Conservation (phyloP, 306 rosid species). For the Vicia faba region DNA sequence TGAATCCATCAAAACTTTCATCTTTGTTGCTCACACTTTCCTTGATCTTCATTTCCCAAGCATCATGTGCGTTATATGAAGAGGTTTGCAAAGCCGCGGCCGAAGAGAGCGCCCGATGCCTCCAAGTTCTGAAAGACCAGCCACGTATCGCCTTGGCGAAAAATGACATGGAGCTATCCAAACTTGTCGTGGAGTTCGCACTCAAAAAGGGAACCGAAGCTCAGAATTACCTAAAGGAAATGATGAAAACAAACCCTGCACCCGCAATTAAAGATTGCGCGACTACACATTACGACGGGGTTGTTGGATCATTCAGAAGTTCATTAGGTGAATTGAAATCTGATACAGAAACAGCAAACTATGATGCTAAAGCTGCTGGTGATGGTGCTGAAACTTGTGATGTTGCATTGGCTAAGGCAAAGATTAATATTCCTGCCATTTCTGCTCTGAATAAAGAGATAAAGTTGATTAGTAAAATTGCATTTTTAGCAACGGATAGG, state of each 20-base stretch:
- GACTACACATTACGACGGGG: conserved; percentile 1
- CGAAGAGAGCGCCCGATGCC: not conserved
- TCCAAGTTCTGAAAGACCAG: not conserved
- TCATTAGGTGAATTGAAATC: conserved; percentile 25
- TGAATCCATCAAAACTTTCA: conserved; percentile 29
- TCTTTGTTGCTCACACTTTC: conserved; percentile 33
- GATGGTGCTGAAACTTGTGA: conserved; percentile 40
- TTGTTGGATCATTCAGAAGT: conserved; percentile 38
- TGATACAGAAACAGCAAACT: conserved; percentile 20
- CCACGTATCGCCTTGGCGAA: not conserved
- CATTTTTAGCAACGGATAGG: conserved; percentile 16
- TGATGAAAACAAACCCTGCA: conserved; percentile 18
- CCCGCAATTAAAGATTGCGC: conserved; percentile 26
- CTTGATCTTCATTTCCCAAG: conserved; percentile 31
- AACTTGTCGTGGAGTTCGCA: not conserved
- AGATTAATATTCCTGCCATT: conserved; percentile 28
- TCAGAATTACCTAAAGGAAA: not conserved
- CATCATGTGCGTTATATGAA: not conserved
- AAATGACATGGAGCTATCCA: not conserved
- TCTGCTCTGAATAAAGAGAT: not conserved
- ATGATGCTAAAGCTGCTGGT: conserved; percentile 41
- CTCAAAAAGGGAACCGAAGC: not conserved
- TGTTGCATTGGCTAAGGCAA: not conserved
- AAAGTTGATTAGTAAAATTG: conserved; percentile 24
- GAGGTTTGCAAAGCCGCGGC: not conserved